A percentile compares a stretch with the other conserved stretches of the same genome.
Evolutionary conservation across 225 moss, liverwort and hornwort genomes (phyloP).

Genomic region (Bryum argenteum): DNA sequence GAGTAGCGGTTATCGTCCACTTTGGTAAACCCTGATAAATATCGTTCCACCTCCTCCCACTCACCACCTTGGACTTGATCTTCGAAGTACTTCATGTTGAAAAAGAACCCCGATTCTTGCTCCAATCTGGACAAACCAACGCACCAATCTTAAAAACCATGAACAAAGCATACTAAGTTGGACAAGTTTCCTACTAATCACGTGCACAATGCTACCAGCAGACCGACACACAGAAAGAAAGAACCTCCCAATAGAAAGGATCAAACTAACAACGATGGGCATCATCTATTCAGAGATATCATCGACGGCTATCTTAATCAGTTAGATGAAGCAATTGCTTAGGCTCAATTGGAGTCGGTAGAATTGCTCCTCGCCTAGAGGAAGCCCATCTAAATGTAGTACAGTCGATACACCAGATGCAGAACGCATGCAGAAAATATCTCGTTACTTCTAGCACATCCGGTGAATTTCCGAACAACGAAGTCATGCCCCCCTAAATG

Average conservation of each 20-base stretch:
- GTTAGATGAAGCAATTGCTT: not conserved
- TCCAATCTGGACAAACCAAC: constrained; percentile 74
- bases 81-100: constrained; percentile 99
- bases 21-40: constrained; percentile 98
- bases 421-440: not conserved
- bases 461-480: constrained; percentile 14
- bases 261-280: too few species aligned
- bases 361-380: not conserved
- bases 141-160: constrained; percentile 14
- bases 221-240: not conserved
- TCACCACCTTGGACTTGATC: constrained; percentile 99
- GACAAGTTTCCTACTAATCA: not conserved
- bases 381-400: not conserved
- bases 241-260: not conserved
- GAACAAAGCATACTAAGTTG: not conserved
- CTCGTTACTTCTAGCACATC: not conserved
- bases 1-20: constrained; percentile 99
- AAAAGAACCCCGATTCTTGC: constrained; percentile 99
- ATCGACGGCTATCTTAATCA: not conserved
- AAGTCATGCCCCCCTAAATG: not conserved
- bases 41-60: constrained; percentile 99
- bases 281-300: not conserved
- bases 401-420: not conserved
- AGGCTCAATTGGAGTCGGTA: constrained; percentile 2
- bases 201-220: not conserved